Evolutionary conservation across 176 grass and related monocot genomes (phyloP).

Genomic region (Hordeum vulgare): DNA sequence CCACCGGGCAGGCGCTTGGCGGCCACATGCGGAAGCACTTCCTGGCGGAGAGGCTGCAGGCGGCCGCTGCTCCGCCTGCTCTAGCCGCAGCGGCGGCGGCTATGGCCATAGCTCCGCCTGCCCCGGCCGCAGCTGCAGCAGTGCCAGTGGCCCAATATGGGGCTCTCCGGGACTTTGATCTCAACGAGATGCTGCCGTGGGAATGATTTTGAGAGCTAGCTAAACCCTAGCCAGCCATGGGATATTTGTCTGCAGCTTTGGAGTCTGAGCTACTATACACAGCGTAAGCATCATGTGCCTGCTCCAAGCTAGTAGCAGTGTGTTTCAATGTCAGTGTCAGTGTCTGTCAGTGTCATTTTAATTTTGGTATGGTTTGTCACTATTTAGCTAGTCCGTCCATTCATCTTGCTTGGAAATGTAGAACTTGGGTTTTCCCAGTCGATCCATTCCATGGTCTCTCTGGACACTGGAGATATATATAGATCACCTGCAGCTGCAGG

Average conservation of each 20-base stretch:
- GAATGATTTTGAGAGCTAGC: neutral
- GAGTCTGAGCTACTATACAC: neutral
- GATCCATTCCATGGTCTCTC: neutral
- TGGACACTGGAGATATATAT: neutral
- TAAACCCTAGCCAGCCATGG: slow-evolving; percentile 6
- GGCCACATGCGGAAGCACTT: slow-evolving; percentile 49
- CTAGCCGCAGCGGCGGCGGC: neutral
- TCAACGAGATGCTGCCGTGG: slow-evolving; percentile 28
- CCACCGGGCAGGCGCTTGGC: slow-evolving; percentile 38
- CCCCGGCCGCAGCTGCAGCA: no score
- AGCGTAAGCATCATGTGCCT: neutral
- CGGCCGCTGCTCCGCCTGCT: neutral
- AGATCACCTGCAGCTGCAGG: neutral
- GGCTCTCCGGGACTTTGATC: neutral
- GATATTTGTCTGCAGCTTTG: neutral
- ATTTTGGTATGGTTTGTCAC: neutral
- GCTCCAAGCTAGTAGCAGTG: neutral
- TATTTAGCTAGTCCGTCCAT: neutral
- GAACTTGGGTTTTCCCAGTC: neutral
- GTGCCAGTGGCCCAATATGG: neutral
- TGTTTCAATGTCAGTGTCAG: neutral
- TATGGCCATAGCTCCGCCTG: no score
- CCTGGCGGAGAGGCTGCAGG: slow-evolving; percentile 5
- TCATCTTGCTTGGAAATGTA: neutral
- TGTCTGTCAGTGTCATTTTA: neutral